Evolutionary conservation across 2,329 filamentous ascomycete species (phyloP).

Genomic region (Trichoderma afroharzianum): DNA sequence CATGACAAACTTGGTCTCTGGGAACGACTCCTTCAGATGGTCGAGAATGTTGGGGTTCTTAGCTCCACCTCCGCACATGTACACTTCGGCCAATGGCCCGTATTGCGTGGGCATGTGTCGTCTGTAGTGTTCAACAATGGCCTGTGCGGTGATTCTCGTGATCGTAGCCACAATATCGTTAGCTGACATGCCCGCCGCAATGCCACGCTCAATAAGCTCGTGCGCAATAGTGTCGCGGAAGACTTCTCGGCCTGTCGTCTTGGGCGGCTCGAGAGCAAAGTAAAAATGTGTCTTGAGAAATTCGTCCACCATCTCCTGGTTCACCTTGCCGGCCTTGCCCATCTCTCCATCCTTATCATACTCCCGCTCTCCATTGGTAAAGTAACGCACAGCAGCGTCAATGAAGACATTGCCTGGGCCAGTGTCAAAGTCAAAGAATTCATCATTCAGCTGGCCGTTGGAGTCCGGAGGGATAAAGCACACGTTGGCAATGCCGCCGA

Average conservation of each 20-base stretch:
- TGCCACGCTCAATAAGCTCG: constrained; percentile 47
- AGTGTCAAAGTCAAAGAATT: constrained; percentile 48
- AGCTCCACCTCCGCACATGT: constrained; percentile 58
- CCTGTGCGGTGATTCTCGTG: constrained; percentile 56
- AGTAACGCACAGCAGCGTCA: constrained; percentile 53
- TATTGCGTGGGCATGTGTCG: constrained; percentile 43
- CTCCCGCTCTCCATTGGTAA: constrained; percentile 46
- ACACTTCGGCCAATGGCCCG: constrained; percentile 49
- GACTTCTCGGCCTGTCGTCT: constrained; percentile 57
- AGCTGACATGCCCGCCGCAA: constrained; percentile 40
- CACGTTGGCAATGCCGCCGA: constrained; percentile 58
- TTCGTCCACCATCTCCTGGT: constrained; percentile 49
- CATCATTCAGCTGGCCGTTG: constrained; percentile 24
- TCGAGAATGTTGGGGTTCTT: constrained; percentile 54
- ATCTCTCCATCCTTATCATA: constrained; percentile 51
- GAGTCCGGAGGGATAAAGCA: constrained; percentile 54
- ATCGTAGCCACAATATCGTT: constrained; percentile 56
- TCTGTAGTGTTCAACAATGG: constrained; percentile 48
- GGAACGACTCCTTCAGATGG: constrained; percentile 49
- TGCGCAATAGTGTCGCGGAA: constrained; percentile 55
- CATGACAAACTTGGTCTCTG: constrained; percentile 47
- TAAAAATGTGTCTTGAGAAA: constrained; percentile 48
- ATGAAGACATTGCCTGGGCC: constrained; percentile 56
- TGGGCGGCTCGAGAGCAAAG: constrained; percentile 48
- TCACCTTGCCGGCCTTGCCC: constrained; percentile 45